These are phyloP conservation scores for Paramecium tetraurelia DNA, from an alignment of 73 alveolate genomes.

Conservation along the genomic window DNA sequence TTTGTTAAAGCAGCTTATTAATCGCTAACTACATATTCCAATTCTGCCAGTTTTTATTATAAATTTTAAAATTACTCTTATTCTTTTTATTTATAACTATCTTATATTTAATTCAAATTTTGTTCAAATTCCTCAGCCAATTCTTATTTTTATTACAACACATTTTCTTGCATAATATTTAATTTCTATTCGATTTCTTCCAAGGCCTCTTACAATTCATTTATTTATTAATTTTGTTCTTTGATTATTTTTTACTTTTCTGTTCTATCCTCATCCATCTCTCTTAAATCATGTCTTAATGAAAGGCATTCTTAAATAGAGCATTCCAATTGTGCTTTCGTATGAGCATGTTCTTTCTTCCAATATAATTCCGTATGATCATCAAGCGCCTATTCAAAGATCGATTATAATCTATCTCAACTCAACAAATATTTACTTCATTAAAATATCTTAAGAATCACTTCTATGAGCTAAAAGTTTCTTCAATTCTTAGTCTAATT, in stretches of 20 bases:
- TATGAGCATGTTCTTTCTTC: conserved; percentile 14
- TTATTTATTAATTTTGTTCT: not conserved
- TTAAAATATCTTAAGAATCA: not conserved
- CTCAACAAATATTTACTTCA: not conserved
- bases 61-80: not conserved
- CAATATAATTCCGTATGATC: conserved; percentile 10
- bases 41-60: not conserved
- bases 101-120: conserved; percentile 22
- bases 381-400: not conserved
- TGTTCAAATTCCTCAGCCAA: not conserved
- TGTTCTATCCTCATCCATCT: conserved; percentile 29
- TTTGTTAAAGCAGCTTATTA: not conserved
- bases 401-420: not conserved
- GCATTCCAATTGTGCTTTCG: not conserved
- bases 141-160: not conserved
- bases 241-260: not conserved
- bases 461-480: not conserved
- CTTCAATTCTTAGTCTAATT: not conserved
- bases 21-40: not conserved
- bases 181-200: not conserved
- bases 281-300: conserved; percentile 30
- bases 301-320: not conserved
- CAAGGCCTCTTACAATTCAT: not conserved
- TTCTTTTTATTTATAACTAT: conserved; percentile 2
- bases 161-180: not conserved